A percentile compares a stretch with the other conserved stretches of the same genome.
Conservation (phyloP, 2,329 filamentous ascomycete species). For the Drechslera avenae region DNA sequence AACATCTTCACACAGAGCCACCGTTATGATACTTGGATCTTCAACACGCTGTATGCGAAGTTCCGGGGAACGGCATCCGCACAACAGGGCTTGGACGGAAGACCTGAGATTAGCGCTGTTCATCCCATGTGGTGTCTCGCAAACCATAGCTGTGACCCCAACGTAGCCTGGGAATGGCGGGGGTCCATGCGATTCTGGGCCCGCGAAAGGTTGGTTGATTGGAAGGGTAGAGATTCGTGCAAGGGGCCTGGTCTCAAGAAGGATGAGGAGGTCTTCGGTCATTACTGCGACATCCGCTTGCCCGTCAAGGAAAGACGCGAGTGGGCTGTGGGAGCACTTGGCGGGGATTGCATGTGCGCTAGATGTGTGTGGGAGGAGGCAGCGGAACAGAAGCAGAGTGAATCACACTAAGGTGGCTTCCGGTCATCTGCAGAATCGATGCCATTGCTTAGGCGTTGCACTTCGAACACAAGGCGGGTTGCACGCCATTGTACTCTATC, state of each 20-base stretch:
- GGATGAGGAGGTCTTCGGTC: conserved; percentile 86
- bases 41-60: conserved; percentile 91
- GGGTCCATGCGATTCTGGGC: conserved; percentile 75
- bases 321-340: conserved; percentile 86
- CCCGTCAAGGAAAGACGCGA: conserved; percentile 80
- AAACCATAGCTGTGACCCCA: conserved; percentile 95
- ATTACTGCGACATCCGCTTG: conserved; percentile 88
- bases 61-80: conserved; percentile 90
- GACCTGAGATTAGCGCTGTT: conserved; percentile 89
- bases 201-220: conserved; percentile 62
- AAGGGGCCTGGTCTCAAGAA: conserved; percentile 67
- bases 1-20: conserved; percentile 66
- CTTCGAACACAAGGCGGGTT: background rate
- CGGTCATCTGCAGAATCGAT: background rate
- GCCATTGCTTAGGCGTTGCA: background rate
- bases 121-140: conserved; percentile 96
- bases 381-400: conserved; percentile 5
- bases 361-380: conserved; percentile 74
- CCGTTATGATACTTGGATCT: conserved; percentile 76
- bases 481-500: background rate
- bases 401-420: background rate
- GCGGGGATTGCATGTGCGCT: conserved; percentile 84
- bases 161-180: conserved; percentile 93
- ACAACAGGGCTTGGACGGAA: conserved; percentile 70
- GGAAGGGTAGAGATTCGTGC: conserved; percentile 44